Conservation (phyloP, 2,329 filamentous ascomycete genomes). For the Alternaria gansuensis region DNA sequence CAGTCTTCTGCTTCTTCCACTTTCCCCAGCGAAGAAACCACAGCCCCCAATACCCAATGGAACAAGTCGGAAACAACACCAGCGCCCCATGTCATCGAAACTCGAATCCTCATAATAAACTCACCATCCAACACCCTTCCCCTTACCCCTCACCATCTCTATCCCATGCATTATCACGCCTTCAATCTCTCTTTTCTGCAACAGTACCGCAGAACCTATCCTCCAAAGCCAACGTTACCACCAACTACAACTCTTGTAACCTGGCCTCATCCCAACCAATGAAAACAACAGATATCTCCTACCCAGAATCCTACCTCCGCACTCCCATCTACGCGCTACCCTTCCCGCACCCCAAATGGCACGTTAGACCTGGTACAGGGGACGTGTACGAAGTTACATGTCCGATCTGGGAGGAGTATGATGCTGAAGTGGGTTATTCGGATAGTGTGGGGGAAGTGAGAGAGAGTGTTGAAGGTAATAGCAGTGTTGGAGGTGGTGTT, state of each 20-base stretch:
- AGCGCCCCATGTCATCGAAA: no score
- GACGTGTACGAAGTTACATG: conserved; percentile 16
- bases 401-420: conserved; percentile 26
- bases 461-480: conserved; percentile 17
- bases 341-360: conserved; percentile 29
- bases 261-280: not conserved
- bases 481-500: not conserved
- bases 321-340: conserved; percentile 21
- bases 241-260: no score
- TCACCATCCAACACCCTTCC: not conserved
- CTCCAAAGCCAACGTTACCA: not conserved
- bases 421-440: not conserved
- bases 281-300: conserved; percentile 14
- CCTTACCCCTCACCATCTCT: no score
- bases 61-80: not conserved
- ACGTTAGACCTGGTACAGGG: conserved; percentile 11
- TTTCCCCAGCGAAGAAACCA: no score
- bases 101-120: no score
- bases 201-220: not conserved
- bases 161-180: not conserved
- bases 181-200: not conserved
- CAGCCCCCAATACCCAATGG: not conserved
- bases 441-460: conserved; percentile 15
- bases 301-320: conserved; percentile 24
- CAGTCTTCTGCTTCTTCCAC: not conserved